phyloP scores from a whole-genome alignment of 2,329 filamentous ascomycete genomes.

The Aspergillus texensis region DNA sequence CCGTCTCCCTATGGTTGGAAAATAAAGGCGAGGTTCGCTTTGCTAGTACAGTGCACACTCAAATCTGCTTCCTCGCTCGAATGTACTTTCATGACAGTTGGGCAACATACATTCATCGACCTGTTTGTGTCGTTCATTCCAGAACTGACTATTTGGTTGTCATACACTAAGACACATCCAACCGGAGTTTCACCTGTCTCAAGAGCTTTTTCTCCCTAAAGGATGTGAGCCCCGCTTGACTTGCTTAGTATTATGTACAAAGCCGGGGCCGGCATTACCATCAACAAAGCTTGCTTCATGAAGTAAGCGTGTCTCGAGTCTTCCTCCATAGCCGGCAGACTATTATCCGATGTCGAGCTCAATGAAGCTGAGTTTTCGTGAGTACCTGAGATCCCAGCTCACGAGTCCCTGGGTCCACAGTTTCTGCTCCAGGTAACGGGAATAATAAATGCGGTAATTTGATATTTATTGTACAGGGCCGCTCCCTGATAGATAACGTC shows the following conservation, averaged over 20 bases:
- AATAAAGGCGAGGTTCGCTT: not conserved
- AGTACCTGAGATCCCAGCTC: not conserved
- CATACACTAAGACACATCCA: conserved; percentile 87
- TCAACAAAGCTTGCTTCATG: conserved; percentile 82
- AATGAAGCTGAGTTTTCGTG: not conserved
- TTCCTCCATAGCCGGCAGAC: conserved; percentile 12
- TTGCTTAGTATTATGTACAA: not conserved
- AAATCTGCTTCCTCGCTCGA: not conserved
- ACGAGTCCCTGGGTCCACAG: not conserved
- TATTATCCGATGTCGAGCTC: not conserved
- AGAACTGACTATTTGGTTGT: conserved; percentile 76
- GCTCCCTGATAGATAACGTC: not conserved
- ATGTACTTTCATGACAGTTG: not conserved
- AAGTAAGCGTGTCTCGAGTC: conserved; percentile 58
- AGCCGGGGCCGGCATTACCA: conserved; percentile 59
- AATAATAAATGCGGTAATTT: not conserved
- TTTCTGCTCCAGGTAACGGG: too few relatives aligned
- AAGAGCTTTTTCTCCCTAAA: conserved; percentile 81
- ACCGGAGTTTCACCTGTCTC: conserved; percentile 90
- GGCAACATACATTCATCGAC: conserved; percentile 64
- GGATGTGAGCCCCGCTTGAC: conserved; percentile 1
- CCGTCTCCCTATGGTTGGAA: not conserved
- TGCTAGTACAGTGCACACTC: not conserved
- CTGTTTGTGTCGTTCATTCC: conserved; percentile 98
- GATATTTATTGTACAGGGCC: not conserved